phyloP scores from a whole-genome alignment of 2,329 filamentous ascomycete genomes.

The Colletotrichum cuscutae region DNA sequence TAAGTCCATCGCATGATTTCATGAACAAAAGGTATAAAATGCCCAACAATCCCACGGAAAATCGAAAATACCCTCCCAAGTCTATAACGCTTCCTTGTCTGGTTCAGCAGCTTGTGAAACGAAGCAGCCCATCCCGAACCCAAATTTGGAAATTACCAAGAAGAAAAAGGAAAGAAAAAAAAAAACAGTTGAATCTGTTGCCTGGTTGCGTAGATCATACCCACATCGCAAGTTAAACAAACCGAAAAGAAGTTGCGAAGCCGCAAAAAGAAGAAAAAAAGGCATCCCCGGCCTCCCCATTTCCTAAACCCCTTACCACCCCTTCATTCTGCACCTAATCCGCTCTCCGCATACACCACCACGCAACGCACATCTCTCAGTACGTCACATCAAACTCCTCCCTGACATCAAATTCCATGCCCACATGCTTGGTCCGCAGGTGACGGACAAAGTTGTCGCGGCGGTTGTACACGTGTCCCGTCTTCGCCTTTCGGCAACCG shows the following conservation, averaged over 20 bases:
- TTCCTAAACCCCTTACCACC: not conserved
- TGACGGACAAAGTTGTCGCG: constrained; percentile 42
- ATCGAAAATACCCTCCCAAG: not conserved
- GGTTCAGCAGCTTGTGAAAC: not conserved
- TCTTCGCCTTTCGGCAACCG: constrained; percentile 41
- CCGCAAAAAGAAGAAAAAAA: not conserved
- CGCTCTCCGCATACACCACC: no score
- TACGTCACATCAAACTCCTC: constrained; percentile 23
- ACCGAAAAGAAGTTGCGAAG: no score
- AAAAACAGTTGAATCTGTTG: not conserved
- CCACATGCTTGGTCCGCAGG: constrained; percentile 38
- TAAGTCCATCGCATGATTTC: not conserved
- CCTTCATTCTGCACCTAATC: not conserved
- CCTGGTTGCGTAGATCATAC: not conserved
- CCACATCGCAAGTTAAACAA: not conserved
- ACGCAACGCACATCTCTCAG: not conserved
- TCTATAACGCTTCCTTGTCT: not conserved
- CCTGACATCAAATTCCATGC: constrained; percentile 29
- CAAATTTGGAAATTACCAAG: not conserved
- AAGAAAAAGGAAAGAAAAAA: no score
- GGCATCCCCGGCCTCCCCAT: not conserved
- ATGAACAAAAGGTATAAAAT: not conserved
- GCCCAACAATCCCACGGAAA: not conserved
- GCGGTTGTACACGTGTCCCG: constrained; percentile 41
- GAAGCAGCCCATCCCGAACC: not conserved